Conservation (phyloP, 169 alveolate species). For the Babesia caballi region DNA sequence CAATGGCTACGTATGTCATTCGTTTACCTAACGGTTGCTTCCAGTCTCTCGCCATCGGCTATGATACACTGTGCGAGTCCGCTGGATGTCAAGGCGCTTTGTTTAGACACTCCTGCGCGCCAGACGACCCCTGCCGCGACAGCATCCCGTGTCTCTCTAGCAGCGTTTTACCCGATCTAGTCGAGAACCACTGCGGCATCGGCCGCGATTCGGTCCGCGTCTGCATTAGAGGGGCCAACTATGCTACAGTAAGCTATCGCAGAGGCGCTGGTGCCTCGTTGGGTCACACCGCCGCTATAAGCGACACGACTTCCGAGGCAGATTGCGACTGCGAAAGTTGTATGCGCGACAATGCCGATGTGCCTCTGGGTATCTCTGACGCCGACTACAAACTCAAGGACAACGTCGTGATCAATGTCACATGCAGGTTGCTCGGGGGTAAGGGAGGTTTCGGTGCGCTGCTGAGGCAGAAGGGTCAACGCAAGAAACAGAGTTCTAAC, state of each 20-base stretch:
- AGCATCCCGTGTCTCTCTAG: slow-evolving; percentile 12
- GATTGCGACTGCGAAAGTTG: background rate
- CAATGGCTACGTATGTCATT: background rate
- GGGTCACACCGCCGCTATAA: background rate
- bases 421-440: slow-evolving; percentile 51
- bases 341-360: background rate
- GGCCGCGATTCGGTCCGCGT: background rate
- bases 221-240: background rate
- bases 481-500: slow-evolving; percentile 50
- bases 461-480: slow-evolving; percentile 26
- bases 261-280: background rate
- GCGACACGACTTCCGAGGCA: too few species aligned
- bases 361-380: background rate
- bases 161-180: background rate
- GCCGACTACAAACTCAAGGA: background rate
- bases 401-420: slow-evolving; percentile 14
- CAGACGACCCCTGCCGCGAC: slow-evolving; percentile 7
- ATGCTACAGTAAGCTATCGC: background rate
- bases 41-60: background rate
- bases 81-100: background rate
- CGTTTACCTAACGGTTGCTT: background rate
- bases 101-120: background rate
- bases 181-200: background rate
- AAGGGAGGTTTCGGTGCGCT: slow-evolving; percentile 68
- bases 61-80: background rate